phyloP scores from a whole-genome alignment of 108 stramenopile genomes.

The Cyclotella choctawhatcheeana region DNA sequence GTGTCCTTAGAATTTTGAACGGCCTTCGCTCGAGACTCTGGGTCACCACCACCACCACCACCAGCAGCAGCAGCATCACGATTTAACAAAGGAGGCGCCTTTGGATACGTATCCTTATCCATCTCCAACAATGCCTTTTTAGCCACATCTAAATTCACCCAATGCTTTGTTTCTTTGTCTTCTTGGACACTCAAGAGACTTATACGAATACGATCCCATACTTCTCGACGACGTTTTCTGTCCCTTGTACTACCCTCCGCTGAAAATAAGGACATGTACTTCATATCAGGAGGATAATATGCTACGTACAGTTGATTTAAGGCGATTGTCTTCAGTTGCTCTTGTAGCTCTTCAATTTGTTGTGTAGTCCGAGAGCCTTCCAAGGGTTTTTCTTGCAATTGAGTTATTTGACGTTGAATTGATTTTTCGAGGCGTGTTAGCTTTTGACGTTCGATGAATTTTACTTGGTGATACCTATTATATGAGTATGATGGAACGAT shows the following conservation, averaged over 20 bases:
- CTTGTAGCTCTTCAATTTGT: slow-evolving; percentile 32
- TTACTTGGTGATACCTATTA: slow-evolving; percentile 74
- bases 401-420: slow-evolving; percentile 40
- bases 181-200: slow-evolving; percentile 45
- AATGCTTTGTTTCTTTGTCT: slow-evolving; percentile 31
- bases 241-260: slow-evolving; percentile 59
- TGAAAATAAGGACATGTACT: slow-evolving; percentile 75
- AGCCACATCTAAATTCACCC: slow-evolving; percentile 44
- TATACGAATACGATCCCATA: slow-evolving; percentile 58
- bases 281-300: slow-evolving; percentile 71
- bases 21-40: no score
- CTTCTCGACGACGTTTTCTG: slow-evolving; percentile 51
- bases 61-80: slow-evolving; percentile 4
- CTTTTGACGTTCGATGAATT: slow-evolving; percentile 87
- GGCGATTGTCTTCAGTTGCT: slow-evolving; percentile 59
- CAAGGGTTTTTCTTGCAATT: slow-evolving; percentile 22
- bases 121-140: slow-evolving; percentile 46
- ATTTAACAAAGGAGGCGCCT: slow-evolving; percentile 17
- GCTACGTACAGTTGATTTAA: slow-evolving; percentile 85
- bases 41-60: no score
- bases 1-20: neutral
- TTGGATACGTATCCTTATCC: slow-evolving; percentile 42
- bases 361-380: neutral
- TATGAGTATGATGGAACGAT: slow-evolving; percentile 11
- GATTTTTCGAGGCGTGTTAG: slow-evolving; percentile 67